phyloP scores from a whole-genome alignment of 192 early-diverging fungal species.

The Coemansia sp. region DNA sequence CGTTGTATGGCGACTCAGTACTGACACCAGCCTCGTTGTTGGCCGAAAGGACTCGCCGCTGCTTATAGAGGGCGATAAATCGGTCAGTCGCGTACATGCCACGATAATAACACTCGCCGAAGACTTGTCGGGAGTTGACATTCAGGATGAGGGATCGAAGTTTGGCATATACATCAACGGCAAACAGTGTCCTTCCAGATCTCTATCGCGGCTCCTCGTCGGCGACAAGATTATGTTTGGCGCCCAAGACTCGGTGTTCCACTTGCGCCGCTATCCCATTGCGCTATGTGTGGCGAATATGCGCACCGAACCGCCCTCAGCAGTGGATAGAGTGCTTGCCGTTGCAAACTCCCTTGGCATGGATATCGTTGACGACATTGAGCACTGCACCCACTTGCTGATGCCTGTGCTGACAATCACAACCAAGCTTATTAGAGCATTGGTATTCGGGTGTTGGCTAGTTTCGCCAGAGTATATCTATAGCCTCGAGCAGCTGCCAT shows the following conservation, averaged over 20 bases:
- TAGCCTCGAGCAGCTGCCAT: conserved; percentile 5
- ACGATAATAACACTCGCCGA: conserved; percentile 11
- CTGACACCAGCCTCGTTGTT: conserved; percentile 16
- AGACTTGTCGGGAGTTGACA: neutral
- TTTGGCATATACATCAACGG: conserved; percentile 50
- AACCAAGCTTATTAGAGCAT: conserved; percentile 29
- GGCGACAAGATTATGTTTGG: conserved; percentile 46
- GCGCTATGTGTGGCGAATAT: conserved; percentile 32
- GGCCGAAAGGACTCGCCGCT: conserved; percentile 39
- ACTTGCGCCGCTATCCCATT: conserved; percentile 9
- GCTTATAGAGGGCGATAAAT: conserved; percentile 40
- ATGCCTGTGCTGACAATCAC: conserved; percentile 34
- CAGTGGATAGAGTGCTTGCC: neutral
- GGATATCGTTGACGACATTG: conserved; percentile 14
- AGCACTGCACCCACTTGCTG: conserved; percentile 29
- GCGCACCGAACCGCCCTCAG: conserved; percentile 4
- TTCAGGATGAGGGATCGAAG: conserved; percentile 40
- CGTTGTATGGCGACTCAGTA: conserved; percentile 28
- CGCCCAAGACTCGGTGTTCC: conserved; percentile 37
- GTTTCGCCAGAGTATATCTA: conserved; percentile 20
- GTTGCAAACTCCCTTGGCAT: conserved; percentile 17
- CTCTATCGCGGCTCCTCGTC: neutral
- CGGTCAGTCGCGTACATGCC: conserved; percentile 41
- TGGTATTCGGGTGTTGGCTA: conserved; percentile 24
- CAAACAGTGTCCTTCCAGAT: conserved; percentile 8